These are phyloP conservation scores for Brassica hybrid DNA, from an alignment of 441 rosid species.

Conservation along the genomic window DNA sequence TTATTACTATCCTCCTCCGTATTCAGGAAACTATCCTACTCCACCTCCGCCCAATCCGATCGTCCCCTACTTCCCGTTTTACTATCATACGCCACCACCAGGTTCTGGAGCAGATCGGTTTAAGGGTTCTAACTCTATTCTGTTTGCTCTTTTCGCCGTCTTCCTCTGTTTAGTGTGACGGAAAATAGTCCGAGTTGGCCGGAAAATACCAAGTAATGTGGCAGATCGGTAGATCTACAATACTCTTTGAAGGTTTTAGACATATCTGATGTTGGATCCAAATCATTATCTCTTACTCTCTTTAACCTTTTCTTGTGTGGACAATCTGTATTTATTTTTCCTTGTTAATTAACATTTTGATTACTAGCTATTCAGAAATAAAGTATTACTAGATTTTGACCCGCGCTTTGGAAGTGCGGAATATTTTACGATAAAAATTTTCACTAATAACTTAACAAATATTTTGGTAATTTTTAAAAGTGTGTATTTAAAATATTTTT, in stretches of 20 bases:
- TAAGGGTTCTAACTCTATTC: conserved; percentile 25
- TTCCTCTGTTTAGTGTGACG: conserved; percentile 43
- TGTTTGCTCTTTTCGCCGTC: conserved; percentile 19
- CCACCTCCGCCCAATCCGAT: conserved; percentile 96
- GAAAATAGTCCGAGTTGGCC: conserved; percentile 2
- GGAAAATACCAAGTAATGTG: conserved; percentile 44
- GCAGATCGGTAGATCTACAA: conserved; percentile 60
- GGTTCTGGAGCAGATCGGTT: conserved; percentile 43
- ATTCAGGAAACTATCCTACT: conserved; percentile 49
- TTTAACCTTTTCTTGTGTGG: conserved; percentile 43
- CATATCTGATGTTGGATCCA: conserved; percentile 29
- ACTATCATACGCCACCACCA: conserved; percentile 77
- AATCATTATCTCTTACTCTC: conserved; percentile 31
- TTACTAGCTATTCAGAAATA: conserved; percentile 32
- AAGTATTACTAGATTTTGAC: too few relatives aligned
- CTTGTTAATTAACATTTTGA: conserved; percentile 33
- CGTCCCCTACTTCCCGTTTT: conserved; percentile 89
- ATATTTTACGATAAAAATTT: too few relatives aligned
- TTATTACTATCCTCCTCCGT: conserved; percentile 69
- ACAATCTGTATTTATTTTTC: conserved; percentile 47
- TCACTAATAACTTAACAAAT: too few relatives aligned
- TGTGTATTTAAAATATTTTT: too few relatives aligned
- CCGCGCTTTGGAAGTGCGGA: too few relatives aligned
- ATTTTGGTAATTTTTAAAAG: too few relatives aligned
- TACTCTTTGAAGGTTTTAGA: conserved; percentile 17